Percentiles rank a stretch among this genome's conserved stretches.
Evolutionary conservation across 75 land plant genomes (phyloP).

Genomic region (Pinus tabuliformis): DNA sequence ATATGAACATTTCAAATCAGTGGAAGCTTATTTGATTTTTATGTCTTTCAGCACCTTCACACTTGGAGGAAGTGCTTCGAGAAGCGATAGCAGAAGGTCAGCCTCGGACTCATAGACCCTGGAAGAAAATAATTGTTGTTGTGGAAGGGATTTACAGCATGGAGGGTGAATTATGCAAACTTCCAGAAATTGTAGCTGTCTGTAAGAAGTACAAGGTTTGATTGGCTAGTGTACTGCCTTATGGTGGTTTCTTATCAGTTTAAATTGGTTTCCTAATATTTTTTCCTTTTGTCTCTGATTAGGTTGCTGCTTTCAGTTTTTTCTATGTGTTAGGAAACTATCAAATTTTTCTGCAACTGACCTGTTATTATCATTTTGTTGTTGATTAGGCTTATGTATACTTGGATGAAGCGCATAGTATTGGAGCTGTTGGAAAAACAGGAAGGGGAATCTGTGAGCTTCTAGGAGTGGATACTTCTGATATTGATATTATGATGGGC

Average conservation of each 20-base stretch:
- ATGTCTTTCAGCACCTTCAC: conserved; percentile 58
- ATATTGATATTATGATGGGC: conserved; percentile 99
- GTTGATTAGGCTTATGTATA: conserved; percentile 68
- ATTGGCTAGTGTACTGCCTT: conserved; percentile 3
- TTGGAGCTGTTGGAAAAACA: conserved; percentile 93
- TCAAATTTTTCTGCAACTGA: neutral
- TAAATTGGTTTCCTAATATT: neutral
- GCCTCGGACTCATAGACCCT: conserved; percentile 92
- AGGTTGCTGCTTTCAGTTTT: neutral
- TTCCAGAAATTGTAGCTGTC: conserved; percentile 82
- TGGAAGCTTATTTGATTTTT: neutral
- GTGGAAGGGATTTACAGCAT: conserved; percentile 98
- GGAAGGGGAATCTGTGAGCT: conserved; percentile 97
- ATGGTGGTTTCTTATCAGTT: neutral
- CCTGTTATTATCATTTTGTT: conserved; percentile 8
- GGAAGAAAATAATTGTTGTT: conserved; percentile 94
- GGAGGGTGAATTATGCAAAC: conserved; percentile 95
- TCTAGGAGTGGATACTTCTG: conserved; percentile 85
- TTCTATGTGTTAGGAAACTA: neutral
- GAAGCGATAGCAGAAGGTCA: conserved; percentile 92
- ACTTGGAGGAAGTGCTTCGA: conserved; percentile 88
- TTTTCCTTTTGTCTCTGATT: neutral
- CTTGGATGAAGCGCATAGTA: conserved; percentile 97
- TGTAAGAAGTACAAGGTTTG: conserved; percentile 93
- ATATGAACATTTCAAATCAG: neutral